Base-by-base conservation (phyloP, 768 basidiomycete genomes). In the Leccinum incarnatum region DNA sequence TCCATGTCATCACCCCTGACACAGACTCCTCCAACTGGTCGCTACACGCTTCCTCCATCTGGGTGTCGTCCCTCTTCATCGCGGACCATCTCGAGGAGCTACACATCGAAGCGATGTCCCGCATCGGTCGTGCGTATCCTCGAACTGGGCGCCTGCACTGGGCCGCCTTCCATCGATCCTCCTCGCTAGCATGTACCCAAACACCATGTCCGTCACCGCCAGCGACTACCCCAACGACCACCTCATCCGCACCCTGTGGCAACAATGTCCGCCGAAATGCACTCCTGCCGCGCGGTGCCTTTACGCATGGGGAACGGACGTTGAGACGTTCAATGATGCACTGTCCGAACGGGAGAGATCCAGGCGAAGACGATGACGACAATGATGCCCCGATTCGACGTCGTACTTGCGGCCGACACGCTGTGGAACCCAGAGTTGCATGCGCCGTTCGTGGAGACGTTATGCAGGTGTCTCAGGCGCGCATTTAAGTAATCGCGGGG, bases 1-100 rank as follows among this genome's bases (percentile, higher is more conserved):
- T 89, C 52, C 75, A 76, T 0, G 72, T 90, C 46, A 67, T 69
- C 14, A 85, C 81, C 2, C 89, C 90, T 11, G 86, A 91, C 66
- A 86, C 89, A 11, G 74, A 80, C 11, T 75, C 86, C 21, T 76
- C 78, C 17, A 89, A 91, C 65, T 92, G 90, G 90, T 77, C 82
- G 1, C 71, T 92, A 3, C 89, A 93, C 58, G 91, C 90, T 2
- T 85, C 87, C 23, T 87, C 87, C 15, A 83, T 92, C 66, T 93
- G 89, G 91, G 74, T 78, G 6, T 79, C 90, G 5, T 83, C 89
- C 15, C 71, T 82, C 46, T 88, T 83, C 73, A 70, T 91, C 47
- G 86, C 86, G 49, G 83, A 89, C 68, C 83, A 89, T 61, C 56
- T 91, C 32, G 70, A 77, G 27, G 78, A 80, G 34, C 66, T 88